Evolutionary conservation across 345 rosid genomes (phyloP).

Genomic region (Gossypium turneri): DNA sequence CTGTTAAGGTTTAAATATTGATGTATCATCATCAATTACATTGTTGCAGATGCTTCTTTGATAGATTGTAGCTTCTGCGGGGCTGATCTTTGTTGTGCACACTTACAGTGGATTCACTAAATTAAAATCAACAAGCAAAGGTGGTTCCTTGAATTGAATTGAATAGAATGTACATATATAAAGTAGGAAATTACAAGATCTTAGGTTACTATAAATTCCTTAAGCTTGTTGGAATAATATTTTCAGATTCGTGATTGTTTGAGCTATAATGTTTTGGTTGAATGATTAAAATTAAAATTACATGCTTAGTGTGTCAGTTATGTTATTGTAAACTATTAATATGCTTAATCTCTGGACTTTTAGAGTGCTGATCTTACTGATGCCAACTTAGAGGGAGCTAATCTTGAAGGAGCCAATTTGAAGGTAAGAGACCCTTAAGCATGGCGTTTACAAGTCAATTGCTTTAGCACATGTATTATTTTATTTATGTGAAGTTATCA

Average conservation of each 20-base stretch:
- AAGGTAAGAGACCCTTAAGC: conserved; percentile 51
- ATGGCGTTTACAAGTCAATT: neutral
- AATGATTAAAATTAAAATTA: neutral
- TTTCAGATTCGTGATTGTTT: neutral
- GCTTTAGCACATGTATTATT: neutral
- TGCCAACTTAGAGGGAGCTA: conserved; percentile 94
- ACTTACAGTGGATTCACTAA: conserved; percentile 57
- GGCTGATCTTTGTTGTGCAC: conserved; percentile 86
- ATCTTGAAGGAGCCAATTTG: conserved; percentile 85
- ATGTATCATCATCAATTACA: neutral
- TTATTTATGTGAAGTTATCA: neutral
- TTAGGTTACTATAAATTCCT: neutral
- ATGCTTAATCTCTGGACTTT: conserved; percentile 16
- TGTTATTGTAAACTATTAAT: conserved; percentile 8
- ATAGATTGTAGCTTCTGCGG: conserved; percentile 82
- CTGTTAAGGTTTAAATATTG: neutral
- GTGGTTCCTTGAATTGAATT: conserved; percentile 1
- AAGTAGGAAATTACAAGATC: neutral
- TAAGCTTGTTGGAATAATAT: neutral
- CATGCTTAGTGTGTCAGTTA: neutral
- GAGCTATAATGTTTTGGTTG: neutral
- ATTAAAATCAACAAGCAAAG: neutral
- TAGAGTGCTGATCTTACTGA: conserved; percentile 91
- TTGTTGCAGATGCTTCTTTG: conserved; percentile 76
- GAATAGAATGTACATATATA: neutral